Conservation (phyloP, 257 asterid genomes). For the Solanum tarijense region DNA sequence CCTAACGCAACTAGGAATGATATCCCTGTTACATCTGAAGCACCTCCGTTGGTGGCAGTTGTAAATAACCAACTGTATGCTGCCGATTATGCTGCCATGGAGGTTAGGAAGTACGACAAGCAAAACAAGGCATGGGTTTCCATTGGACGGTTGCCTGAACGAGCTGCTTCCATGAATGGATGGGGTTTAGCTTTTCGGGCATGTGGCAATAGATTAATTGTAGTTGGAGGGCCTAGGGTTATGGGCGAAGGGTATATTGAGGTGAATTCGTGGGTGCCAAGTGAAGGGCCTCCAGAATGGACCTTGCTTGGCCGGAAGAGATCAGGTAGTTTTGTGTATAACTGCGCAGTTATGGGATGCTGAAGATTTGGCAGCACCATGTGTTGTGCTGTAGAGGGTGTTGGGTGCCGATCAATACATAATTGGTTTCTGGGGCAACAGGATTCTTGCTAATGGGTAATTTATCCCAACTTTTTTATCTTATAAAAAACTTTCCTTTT, state of each 20-base stretch:
- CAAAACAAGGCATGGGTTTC: slow-evolving; percentile 32
- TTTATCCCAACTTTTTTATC: slow-evolving; percentile 25
- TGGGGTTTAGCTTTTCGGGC: slow-evolving; percentile 54
- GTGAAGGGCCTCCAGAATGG: slow-evolving; percentile 44
- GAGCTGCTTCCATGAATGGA: slow-evolving; percentile 67
- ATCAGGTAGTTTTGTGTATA: slow-evolving; percentile 82
- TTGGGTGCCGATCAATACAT: slow-evolving; percentile 15
- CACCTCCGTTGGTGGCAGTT: slow-evolving; percentile 86
- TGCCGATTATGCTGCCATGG: slow-evolving; percentile 80
- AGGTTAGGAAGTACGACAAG: slow-evolving; percentile 57
- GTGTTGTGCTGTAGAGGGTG: slow-evolving; percentile 8
- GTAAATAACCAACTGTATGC: slow-evolving; percentile 73
- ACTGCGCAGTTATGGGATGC: slow-evolving; percentile 99
- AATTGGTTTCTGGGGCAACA: slow-evolving; percentile 43
- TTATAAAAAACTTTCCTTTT: slow-evolving; percentile 5
- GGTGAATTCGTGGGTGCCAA: slow-evolving; percentile 41
- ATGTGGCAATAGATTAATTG: slow-evolving; percentile 44
- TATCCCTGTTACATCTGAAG: slow-evolving; percentile 56
- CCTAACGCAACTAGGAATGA: slow-evolving; percentile 38
- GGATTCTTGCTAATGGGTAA: slow-evolving; percentile 63
- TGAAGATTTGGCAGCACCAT: slow-evolving; percentile 29
- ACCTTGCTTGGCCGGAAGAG: slow-evolving; percentile 69
- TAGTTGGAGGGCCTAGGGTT: slow-evolving; percentile 67
- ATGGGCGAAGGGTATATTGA: slow-evolving; percentile 41
- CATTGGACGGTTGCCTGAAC: slow-evolving; percentile 63